phyloP scores from a whole-genome alignment of 2,329 filamentous ascomycete species.

The Balansia obtecta region DNA sequence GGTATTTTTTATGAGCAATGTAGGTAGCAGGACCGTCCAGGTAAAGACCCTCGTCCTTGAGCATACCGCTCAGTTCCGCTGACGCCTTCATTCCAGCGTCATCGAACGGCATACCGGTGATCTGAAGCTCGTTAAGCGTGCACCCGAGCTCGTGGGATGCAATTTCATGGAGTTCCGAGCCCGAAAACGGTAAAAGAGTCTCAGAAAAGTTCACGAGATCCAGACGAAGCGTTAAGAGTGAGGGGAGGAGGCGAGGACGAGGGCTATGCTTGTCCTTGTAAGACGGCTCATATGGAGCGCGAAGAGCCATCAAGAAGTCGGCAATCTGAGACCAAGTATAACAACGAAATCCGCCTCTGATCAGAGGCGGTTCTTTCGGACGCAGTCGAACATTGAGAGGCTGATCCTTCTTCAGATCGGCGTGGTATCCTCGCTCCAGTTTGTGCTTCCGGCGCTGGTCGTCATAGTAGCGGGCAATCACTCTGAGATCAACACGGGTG shows the following conservation, averaged over 20 bases:
- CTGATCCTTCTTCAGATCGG: conserved; percentile 28
- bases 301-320: conserved; percentile 38
- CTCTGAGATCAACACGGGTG: conserved; percentile 34
- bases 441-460: conserved; percentile 32
- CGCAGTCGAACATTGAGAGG: conserved; percentile 29
- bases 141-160: conserved; percentile 41
- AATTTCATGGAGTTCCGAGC: conserved; percentile 37
- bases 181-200: conserved; percentile 31
- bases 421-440: conserved; percentile 30
- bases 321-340: conserved; percentile 42
- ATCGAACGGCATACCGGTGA: conserved; percentile 39
- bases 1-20: conserved; percentile 25
- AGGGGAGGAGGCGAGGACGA: conserved; percentile 33
- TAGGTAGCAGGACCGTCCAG: conserved; percentile 33
- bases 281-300: conserved; percentile 36
- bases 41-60: conserved; percentile 41
- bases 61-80: conserved; percentile 35
- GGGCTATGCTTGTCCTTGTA: conserved; percentile 21
- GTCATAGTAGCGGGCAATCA: conserved; percentile 44
- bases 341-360: conserved; percentile 39
- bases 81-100: conserved; percentile 34
- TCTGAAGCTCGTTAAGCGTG: conserved; percentile 37
- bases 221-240: conserved; percentile 33
- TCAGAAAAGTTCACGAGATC: conserved; percentile 44
- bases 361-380: conserved; percentile 30